phyloP scores from a whole-genome alignment of 2,329 filamentous ascomycete genomes.

The Aschersonia sp. region DNA sequence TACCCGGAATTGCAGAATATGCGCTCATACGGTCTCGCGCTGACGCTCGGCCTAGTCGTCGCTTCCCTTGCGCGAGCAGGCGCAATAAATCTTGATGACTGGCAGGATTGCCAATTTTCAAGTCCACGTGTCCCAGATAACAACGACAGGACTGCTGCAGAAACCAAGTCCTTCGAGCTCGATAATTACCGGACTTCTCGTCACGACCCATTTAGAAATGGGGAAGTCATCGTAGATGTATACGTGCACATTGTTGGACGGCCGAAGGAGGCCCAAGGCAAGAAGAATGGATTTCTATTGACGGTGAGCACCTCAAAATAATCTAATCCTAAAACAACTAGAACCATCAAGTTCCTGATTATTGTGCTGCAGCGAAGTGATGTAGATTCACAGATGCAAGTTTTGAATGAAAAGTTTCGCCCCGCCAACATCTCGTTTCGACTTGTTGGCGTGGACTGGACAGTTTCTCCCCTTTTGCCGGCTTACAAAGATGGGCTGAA shows the following conservation, averaged over 20 bases:
- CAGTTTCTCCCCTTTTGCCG: background rate
- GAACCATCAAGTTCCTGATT: background rate
- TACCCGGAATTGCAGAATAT: too few relatives aligned
- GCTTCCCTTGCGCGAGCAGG: too few relatives aligned
- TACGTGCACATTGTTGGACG: background rate
- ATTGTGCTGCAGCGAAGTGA: background rate
- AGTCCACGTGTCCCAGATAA: too few relatives aligned
- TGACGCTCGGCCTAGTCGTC: too few relatives aligned
- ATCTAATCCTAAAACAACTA: too few relatives aligned
- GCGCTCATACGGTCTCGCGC: too few relatives aligned
- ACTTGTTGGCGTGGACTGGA: background rate
- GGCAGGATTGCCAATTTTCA: too few relatives aligned
- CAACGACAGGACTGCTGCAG: background rate
- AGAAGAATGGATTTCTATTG: background rate
- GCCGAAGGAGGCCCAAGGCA: background rate
- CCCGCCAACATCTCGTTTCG: background rate
- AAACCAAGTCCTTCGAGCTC: too few relatives aligned
- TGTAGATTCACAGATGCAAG: background rate
- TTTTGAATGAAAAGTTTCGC: background rate
- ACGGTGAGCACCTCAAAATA: background rate
- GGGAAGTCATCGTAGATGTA: background rate
- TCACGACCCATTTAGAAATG: background rate
- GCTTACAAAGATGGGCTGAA: background rate
- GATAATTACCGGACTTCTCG: background rate
- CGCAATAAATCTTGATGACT: too few relatives aligned